Percentiles rank a stretch among this genome's conserved stretches.
phyloP scores from a whole-genome alignment of 2,329 filamentous ascomycete species.

The Microdochium bolleyi region DNA sequence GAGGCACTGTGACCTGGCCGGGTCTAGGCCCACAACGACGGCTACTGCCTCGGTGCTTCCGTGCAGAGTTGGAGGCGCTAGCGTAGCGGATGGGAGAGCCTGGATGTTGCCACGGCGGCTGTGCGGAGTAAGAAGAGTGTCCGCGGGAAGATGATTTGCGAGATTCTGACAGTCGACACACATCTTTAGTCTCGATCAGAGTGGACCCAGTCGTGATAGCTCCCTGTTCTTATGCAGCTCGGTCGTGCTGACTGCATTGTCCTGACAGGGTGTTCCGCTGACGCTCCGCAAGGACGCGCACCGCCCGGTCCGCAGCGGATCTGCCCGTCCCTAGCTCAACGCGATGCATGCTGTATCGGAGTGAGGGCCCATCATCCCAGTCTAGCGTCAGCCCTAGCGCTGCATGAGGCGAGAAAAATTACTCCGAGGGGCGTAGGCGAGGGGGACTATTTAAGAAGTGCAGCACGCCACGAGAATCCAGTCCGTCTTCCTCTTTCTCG shows the following conservation, averaged over 20 bases:
- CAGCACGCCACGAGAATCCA: neutral
- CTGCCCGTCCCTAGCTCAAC: neutral
- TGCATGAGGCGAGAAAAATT: neutral
- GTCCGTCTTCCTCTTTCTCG: neutral
- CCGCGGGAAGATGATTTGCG: neutral
- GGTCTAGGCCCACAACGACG: too few species aligned
- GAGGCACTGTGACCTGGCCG: too few species aligned
- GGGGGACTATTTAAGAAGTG: neutral
- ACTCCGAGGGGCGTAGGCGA: neutral
- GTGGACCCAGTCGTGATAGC: neutral
- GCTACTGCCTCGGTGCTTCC: too few species aligned
- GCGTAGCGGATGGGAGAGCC: too few species aligned
- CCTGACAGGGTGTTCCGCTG: neutral
- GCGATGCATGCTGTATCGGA: neutral
- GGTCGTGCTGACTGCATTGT: neutral
- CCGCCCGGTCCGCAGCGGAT: neutral
- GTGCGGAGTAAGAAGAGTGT: too few species aligned
- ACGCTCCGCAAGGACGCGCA: neutral
- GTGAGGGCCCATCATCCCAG: neutral
- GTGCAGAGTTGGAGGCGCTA: too few species aligned
- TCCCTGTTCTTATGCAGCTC: neutral
- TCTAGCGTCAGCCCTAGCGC: neutral
- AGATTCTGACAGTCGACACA: neutral
- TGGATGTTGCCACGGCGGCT: too few species aligned
- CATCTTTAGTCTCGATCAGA: neutral